phyloP scores from a whole-genome alignment of 768 basidiomycete genomes.

The Sporobolomyces phaffii region DNA sequence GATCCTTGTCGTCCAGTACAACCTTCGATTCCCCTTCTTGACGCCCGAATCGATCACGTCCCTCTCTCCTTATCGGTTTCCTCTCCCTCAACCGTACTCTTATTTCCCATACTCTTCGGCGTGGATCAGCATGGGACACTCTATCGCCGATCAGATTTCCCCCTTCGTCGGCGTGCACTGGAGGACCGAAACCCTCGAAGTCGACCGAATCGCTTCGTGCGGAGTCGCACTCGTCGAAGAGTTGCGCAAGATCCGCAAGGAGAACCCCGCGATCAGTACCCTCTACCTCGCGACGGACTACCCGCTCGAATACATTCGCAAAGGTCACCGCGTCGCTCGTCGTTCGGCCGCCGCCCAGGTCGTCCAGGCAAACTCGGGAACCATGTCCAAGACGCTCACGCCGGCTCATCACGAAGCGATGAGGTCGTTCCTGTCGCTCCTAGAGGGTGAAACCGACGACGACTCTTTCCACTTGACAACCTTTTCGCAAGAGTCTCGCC shows the following conservation, averaged over 20 bases:
- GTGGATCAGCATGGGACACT: conserved; percentile 50
- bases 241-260: conserved; percentile 45
- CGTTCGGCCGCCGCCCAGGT: background rate
- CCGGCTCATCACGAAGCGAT: conserved; percentile 51
- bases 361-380: conserved; percentile 32
- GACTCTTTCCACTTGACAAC: conserved; percentile 50
- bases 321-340: background rate
- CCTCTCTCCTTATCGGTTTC: conserved; percentile 15
- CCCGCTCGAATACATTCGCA: conserved; percentile 42
- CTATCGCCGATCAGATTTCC: conserved; percentile 46
- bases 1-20: conserved; percentile 54
- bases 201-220: conserved; percentile 50
- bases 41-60: conserved; percentile 25
- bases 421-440: conserved; percentile 50
- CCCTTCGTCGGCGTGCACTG: conserved; percentile 55
- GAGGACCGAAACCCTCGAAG: conserved; percentile 54
- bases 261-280: conserved; percentile 36
- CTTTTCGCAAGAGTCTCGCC: conserved; percentile 45
- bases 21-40: conserved; percentile 53
- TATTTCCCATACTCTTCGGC: conserved; percentile 50
- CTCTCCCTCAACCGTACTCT: background rate
- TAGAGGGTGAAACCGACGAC: conserved; percentile 50
- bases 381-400: conserved; percentile 39
- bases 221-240: conserved; percentile 52
- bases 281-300: conserved; percentile 58